A percentile compares a stretch with the other conserved stretches of the same genome.
phyloP scores from a whole-genome alignment of 306 rosid species.

The Alnus rubra region DNA sequence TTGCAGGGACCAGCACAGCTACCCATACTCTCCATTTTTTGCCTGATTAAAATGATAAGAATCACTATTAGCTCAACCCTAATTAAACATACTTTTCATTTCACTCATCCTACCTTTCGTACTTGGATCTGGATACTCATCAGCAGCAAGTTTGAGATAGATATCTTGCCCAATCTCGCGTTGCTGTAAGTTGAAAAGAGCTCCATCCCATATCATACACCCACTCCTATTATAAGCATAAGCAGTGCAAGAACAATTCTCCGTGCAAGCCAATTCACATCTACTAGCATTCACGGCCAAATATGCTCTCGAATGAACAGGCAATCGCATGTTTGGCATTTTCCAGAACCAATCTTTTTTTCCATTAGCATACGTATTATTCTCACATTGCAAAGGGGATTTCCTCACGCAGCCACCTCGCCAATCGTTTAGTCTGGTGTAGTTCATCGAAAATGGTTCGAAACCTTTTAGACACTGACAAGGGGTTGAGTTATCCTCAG shows the following conservation, averaged over 20 bases:
- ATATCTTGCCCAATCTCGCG: too few relatives aligned
- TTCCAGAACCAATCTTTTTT: constrained; percentile 1
- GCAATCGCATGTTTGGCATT: not conserved
- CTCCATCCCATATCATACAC: too few relatives aligned
- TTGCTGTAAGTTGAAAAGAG: too few relatives aligned
- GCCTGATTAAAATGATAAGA: not conserved
- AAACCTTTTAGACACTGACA: not conserved
- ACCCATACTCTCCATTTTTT: not conserved
- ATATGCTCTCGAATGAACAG: not conserved
- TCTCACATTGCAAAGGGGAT: constrained; percentile 3
- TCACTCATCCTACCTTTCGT: not conserved
- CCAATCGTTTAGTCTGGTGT: not conserved
- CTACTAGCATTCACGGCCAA: not conserved
- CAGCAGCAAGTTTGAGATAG: too few relatives aligned
- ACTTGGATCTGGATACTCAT: too few relatives aligned
- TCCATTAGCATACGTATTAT: not conserved
- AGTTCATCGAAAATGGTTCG: not conserved
- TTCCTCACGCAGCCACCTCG: not conserved
- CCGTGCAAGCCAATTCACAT: not conserved
- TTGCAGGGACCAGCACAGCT: not conserved
- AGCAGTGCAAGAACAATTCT: not conserved
- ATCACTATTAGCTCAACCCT: not conserved
- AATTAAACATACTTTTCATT: not conserved
- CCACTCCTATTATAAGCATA: not conserved
- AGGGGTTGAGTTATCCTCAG: not conserved